These are phyloP conservation scores for Lentinus polychrous DNA, from an alignment of 1,284 basidiomycete genomes.

Conservation along the genomic window DNA sequence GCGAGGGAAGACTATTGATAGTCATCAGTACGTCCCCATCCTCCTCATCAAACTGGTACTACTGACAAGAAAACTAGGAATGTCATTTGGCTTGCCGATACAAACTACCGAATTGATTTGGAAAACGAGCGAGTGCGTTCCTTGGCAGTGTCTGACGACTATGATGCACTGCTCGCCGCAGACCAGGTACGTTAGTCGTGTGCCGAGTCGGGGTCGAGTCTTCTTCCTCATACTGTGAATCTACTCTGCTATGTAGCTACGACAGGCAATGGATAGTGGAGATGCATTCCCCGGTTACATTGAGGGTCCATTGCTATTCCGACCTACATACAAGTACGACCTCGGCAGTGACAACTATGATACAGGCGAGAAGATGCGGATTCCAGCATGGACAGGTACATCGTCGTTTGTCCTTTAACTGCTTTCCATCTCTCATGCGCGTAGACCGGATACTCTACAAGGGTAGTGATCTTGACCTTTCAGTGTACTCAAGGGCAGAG, in stretches of 20 bases:
- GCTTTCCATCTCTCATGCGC: background rate
- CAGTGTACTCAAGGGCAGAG: constrained; percentile 71
- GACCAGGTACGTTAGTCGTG: constrained; percentile 67
- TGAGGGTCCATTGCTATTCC: constrained; percentile 85
- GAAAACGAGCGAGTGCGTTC: constrained; percentile 76
- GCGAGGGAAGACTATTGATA: constrained; percentile 81
- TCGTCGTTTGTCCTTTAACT: constrained; percentile 14
- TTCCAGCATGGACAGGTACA: constrained; percentile 96
- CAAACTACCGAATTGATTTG: constrained; percentile 91
- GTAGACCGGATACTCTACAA: constrained; percentile 88
- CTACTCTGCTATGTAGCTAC: constrained; percentile 41
- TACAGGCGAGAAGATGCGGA: constrained; percentile 91
- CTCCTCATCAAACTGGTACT: background rate
- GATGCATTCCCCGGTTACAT: constrained; percentile 79
- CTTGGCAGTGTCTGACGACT: constrained; percentile 56
- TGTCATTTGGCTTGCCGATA: constrained; percentile 91
- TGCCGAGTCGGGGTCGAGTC: background rate
- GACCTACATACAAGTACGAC: constrained; percentile 88
- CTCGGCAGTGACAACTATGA: constrained; percentile 84
- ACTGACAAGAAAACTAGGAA: constrained; percentile 43
- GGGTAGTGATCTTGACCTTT: constrained; percentile 59
- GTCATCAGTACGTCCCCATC: constrained; percentile 70
- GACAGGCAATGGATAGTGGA: constrained; percentile 60
- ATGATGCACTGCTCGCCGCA: constrained; percentile 67
- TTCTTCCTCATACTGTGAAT: background rate